phyloP scores from a whole-genome alignment of 2,329 filamentous ascomycete species.

The Aspergillus transmontanensis region DNA sequence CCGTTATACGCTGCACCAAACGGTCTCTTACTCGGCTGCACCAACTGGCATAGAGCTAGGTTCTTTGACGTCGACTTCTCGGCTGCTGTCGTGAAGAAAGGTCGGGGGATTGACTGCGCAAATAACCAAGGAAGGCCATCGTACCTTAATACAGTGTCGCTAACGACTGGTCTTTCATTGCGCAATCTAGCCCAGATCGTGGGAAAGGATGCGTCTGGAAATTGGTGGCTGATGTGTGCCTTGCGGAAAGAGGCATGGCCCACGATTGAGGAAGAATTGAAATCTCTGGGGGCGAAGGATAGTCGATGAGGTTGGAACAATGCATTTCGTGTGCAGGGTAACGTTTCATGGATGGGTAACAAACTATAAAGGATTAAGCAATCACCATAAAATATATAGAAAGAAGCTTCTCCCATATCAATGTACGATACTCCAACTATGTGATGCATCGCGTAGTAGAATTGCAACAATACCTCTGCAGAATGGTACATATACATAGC shows the following conservation, averaged over 20 bases:
- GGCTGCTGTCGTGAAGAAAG: slow-evolving; percentile 19
- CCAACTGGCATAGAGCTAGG: slow-evolving; percentile 44
- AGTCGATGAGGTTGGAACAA: too few species aligned
- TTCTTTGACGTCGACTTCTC: slow-evolving; percentile 45
- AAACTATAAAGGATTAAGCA: too few species aligned
- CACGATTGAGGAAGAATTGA: slow-evolving; percentile 19
- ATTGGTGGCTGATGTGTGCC: slow-evolving; percentile 33
- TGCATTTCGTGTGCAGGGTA: too few species aligned
- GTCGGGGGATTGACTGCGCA: not conserved
- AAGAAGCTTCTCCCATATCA: too few species aligned
- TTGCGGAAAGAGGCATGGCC: slow-evolving; percentile 25
- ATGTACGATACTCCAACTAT: too few species aligned
- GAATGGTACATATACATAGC: too few species aligned
- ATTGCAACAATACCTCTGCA: too few species aligned
- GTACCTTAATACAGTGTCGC: not conserved
- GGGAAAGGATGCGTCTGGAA: slow-evolving; percentile 35
- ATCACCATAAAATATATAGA: too few species aligned
- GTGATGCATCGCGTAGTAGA: too few species aligned
- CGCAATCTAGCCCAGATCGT: slow-evolving; percentile 26
- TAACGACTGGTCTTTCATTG: slow-evolving; percentile 8
- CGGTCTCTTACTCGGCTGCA: slow-evolving; percentile 37
- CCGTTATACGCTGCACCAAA: slow-evolving; percentile 36
- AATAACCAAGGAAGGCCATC: slow-evolving; percentile 12
- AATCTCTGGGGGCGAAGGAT: not conserved
- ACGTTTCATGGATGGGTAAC: too few species aligned